Base-by-base conservation (phyloP, 345 rosid species). In the Brassica juncea region DNA sequence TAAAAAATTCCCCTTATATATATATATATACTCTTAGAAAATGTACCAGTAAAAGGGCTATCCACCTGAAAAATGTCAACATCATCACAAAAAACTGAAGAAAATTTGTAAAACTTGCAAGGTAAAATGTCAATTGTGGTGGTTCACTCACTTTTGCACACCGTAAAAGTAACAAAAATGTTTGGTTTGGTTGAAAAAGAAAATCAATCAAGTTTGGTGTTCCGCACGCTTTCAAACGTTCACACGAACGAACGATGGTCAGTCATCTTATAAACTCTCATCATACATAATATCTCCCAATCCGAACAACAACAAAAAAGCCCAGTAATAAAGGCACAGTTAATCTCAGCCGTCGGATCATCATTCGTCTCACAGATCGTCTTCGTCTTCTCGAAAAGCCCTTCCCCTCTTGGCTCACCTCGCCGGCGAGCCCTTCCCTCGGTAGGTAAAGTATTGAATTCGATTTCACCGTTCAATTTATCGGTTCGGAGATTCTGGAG, bases 301-400 rank as follows among this genome's bases (percentile, higher is more conserved):
- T 2, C 42, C 0, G 15, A 72, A 44, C 59, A 19, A 47, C 16
- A 70, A 59, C 16, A 69, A 65, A 66, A 19, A 69, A 58, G 76
- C 80, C 83, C 76, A 75, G 58, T 49, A 10, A 44, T 60, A 60
- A 16, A 42, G 3, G 9, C 25, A 2, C 42, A 79, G 30, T 74
- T 10, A 71, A 81, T 75, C 31, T 81, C 77, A 65, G 44, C 83
- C 83, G 80, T 70, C 73, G 52, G 71, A 42, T 42, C 49, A 73
- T 79, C 23, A 57, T 25, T 72, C 70, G 49, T 79, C 34, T 35
- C 35, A 66, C 31, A 61, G 79, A 61, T 79, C 82, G 61, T 79
- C 67, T 6, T 75, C 73, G 11, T 60, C 71, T 47, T 59, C 72
- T 55, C 57, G n/a, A 34, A 42, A 70, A 30, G 30, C 79, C 75